phyloP scores from a whole-genome alignment of 1,284 basidiomycete species.

The Ceratobasidium sp. region DNA sequence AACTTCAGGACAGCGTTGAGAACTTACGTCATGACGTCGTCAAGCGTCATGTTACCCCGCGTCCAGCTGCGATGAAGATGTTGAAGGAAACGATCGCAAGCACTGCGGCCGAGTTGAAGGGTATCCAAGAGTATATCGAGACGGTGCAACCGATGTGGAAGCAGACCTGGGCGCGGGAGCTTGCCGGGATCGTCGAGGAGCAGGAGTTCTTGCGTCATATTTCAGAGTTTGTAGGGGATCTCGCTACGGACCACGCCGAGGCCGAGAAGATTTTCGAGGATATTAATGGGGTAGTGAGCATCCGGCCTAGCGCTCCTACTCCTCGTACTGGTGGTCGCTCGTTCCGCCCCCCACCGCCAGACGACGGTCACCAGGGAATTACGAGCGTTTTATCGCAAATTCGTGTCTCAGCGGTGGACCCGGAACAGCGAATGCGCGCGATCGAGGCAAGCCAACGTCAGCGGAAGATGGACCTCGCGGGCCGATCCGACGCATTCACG shows the following conservation, averaged over 20 bases:
- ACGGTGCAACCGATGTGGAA: slow-evolving; percentile 97
- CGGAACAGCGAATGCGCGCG: slow-evolving; percentile 81
- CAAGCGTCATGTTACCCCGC: slow-evolving; percentile 88
- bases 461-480: slow-evolving; percentile 77
- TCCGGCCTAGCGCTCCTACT: slow-evolving; percentile 58
- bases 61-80: slow-evolving; percentile 74
- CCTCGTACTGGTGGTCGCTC: slow-evolving; percentile 55
- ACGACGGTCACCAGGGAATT: slow-evolving; percentile 69
- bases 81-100: slow-evolving; percentile 79
- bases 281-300: slow-evolving; percentile 86
- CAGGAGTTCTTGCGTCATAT: slow-evolving; percentile 94
- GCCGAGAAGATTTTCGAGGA: slow-evolving; percentile 85
- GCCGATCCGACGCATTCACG: slow-evolving; percentile 80
- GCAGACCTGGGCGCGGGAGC: slow-evolving; percentile 96
- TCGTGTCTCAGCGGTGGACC: slow-evolving; percentile 81
- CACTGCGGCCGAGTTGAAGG: slow-evolving; percentile 77
- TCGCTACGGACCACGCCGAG: slow-evolving; percentile 92
- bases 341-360: slow-evolving; percentile 66
- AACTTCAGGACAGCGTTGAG: slow-evolving; percentile 93
- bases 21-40: slow-evolving; percentile 91
- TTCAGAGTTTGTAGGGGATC: slow-evolving; percentile 87
- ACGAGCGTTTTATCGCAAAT: slow-evolving; percentile 88
- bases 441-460: slow-evolving; percentile 87
- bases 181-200: slow-evolving; percentile 97
- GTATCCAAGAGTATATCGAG: slow-evolving; percentile 85